Evolutionary conservation across 2,329 filamentous ascomycete genomes (phyloP).

Genomic region (Cryphonectria nitschkei): DNA sequence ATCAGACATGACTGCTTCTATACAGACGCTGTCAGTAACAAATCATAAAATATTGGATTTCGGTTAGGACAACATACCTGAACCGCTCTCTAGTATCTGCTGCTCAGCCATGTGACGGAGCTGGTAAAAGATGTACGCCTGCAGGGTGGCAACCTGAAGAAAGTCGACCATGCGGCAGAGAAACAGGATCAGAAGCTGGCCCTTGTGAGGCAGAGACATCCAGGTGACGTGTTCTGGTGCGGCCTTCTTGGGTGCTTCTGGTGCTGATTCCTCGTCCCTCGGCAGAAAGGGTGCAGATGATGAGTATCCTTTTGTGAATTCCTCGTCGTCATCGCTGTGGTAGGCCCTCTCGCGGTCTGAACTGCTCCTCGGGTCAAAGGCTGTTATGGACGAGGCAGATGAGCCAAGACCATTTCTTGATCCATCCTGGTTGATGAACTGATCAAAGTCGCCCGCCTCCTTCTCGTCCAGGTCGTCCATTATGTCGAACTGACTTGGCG

Average conservation of each 20-base stretch:
- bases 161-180: constrained; percentile 74
- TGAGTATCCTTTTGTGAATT: constrained; percentile 25
- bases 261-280: constrained; percentile 24
- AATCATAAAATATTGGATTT: too few species aligned
- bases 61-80: constrained; percentile 12
- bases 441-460: constrained; percentile 19
- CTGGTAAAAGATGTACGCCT: constrained; percentile 77
- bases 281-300: constrained; percentile 31
- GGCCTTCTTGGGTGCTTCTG: constrained; percentile 33
- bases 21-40: neutral
- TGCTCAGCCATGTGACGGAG: constrained; percentile 62
- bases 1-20: constrained; percentile 51
- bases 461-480: constrained; percentile 23
- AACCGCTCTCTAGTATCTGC: constrained; percentile 15
- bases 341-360: constrained; percentile 18
- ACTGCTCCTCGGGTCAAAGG: constrained; percentile 25
- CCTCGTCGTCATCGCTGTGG: constrained; percentile 25
- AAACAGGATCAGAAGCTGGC: constrained; percentile 71
- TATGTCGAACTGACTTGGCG: constrained; percentile 24
- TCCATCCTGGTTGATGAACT: constrained; percentile 22
- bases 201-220: constrained; percentile 70
- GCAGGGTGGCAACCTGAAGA: constrained; percentile 69
- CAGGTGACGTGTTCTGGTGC: constrained; percentile 56
- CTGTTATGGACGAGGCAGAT: constrained; percentile 26
- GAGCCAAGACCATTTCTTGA: constrained; percentile 15